Conservation (phyloP, 2,329 filamentous ascomycete species). For the Lasiodiplodia citricola region DNA sequence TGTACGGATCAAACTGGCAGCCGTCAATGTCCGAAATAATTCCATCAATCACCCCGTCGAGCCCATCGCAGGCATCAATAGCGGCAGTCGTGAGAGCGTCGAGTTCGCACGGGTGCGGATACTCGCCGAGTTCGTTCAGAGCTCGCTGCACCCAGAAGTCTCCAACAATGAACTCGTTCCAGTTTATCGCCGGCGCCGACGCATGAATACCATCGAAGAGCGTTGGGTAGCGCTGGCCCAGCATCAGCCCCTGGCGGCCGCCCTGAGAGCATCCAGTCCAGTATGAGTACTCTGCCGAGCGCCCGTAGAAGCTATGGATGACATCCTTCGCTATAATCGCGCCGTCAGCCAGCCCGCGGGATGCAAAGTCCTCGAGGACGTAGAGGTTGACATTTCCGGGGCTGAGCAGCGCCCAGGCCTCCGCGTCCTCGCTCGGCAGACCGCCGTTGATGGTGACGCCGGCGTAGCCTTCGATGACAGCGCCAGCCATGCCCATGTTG, state of each 20-base stretch:
- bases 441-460: background rate
- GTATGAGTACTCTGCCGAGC: slow-evolving; percentile 41
- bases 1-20: slow-evolving; percentile 1
- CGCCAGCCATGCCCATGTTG: background rate
- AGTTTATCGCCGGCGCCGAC: slow-evolving; percentile 46
- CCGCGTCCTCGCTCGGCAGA: background rate
- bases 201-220: slow-evolving; percentile 50
- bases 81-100: slow-evolving; percentile 27
- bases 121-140: slow-evolving; percentile 38
- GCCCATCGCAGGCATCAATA: slow-evolving; percentile 22
- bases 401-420: slow-evolving; percentile 27
- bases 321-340: slow-evolving; percentile 29
- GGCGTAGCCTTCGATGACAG: background rate
- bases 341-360: slow-evolving; percentile 9
- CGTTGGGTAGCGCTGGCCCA: slow-evolving; percentile 45
- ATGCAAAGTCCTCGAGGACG: slow-evolving; percentile 14
- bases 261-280: slow-evolving; percentile 46
- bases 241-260: slow-evolving; percentile 45
- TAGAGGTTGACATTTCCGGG: slow-evolving; percentile 16
- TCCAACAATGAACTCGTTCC: slow-evolving; percentile 32
- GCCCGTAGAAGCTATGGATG: slow-evolving; percentile 23
- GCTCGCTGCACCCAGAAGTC: slow-evolving; percentile 37
- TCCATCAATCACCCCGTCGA: slow-evolving; percentile 28
- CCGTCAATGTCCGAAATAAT: background rate
- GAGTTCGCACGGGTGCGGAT: slow-evolving; percentile 27